A percentile compares a stretch with the other conserved stretches of the same genome.
These are phyloP conservation scores for Chlamydomonas eustigma DNA, from an alignment of 139 green algal genomes.

Conservation along the genomic window DNA sequence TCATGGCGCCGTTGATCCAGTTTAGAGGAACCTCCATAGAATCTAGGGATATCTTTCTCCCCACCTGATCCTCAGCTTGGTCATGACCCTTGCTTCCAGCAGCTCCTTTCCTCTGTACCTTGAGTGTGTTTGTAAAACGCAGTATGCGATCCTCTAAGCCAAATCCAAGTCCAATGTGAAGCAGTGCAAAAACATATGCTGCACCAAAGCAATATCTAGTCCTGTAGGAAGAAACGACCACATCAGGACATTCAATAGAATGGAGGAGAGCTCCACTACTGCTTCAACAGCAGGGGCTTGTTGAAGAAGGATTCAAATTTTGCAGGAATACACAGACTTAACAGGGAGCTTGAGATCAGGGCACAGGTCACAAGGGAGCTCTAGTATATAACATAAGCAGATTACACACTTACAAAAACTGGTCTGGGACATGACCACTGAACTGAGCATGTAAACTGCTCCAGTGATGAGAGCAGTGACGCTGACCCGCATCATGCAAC, in stretches of 20 bases:
- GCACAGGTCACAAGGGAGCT: too few species aligned
- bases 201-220: slow-evolving; percentile 55
- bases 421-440: slow-evolving; percentile 34
- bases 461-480: slow-evolving; percentile 36
- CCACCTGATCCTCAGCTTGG: background rate
- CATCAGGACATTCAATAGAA: too few species aligned
- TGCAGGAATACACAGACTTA: too few species aligned
- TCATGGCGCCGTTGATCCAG: slow-evolving; percentile 33
- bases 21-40: slow-evolving; percentile 19
- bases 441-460: slow-evolving; percentile 31
- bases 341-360: too few species aligned
- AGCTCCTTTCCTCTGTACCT: background rate
- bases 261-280: too few species aligned
- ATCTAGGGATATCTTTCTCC: too few species aligned
- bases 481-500: slow-evolving; percentile 18
- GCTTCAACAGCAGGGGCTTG: too few species aligned
- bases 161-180: slow-evolving; percentile 42
- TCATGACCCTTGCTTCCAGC: background rate
- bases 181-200: slow-evolving; percentile 40
- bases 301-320: too few species aligned
- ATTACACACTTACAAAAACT: slow-evolving; percentile 12
- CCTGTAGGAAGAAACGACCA: slow-evolving; percentile 22
- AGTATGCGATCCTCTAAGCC: slow-evolving; percentile 27
- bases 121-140: slow-evolving; percentile 42
- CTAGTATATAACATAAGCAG: too few species aligned